Base-by-base conservation (phyloP, 139 green algal species). In the Chloropicon primus region DNA sequence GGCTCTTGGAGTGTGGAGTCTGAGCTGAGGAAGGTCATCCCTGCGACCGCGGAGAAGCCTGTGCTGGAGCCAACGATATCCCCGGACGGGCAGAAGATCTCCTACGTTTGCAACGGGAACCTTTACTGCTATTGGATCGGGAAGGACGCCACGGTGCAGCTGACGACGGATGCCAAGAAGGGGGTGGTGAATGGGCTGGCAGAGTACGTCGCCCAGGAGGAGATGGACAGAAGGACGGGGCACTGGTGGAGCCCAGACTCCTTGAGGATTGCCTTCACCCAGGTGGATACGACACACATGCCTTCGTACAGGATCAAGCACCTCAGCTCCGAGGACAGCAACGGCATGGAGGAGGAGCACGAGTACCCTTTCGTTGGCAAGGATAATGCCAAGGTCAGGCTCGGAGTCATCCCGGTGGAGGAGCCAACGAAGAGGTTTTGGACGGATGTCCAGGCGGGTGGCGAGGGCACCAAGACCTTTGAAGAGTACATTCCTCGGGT, bases 161-260 rank as follows among this genome's bases (percentile, higher is more conserved):
- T 85, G 2, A 85, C 81, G 0, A 78, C 41, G 0, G 81, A 80
- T 1, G 80, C 80, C 24, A 29, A 25, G 1, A 22, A 24, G 5
- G 82, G 41, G 23, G 78, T 26, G 80, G 81, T 85, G 62, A 73
- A 86, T 28, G 83, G 82, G 10, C 27, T 87, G 27, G 83, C 83
- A 27, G 83, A 87, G 26, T 87, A 82, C 76, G 84, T 87, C 27
- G 83, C 83, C 25, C 80, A 86, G 75, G 84, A 87, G 76, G 84
- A 87, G 80, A 87, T 87, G 84, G 71, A 86, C 54, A 73, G 84
- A 2, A 53, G 73, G 21, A 78, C 21, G 22, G 84, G 84, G 26
- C 85, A 83, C 71, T 85, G 79, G 84, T 87, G 84, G 84, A 79
- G 74, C 22, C 84, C 26, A 21, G 78, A 85, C 72, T 79, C 78